Conservation (phyloP, 2,329 filamentous ascomycete species). For the Fusarium pseudocircinatum region DNA sequence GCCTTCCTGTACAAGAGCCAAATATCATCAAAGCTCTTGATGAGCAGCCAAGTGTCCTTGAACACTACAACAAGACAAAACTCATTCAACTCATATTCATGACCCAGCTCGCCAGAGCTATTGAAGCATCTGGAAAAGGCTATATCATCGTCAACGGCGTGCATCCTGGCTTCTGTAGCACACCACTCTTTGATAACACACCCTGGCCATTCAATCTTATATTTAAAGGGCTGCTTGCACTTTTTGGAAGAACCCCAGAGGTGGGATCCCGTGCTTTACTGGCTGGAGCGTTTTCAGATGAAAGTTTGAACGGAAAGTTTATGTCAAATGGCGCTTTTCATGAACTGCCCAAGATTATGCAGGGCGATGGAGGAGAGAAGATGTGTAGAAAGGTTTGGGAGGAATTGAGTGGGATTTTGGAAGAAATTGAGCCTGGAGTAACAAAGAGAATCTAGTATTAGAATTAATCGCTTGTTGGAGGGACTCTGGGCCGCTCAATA, state of each 20-base stretch:
- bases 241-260: slow-evolving; percentile 51
- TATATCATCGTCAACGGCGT: slow-evolving; percentile 52
- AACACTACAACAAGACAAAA: slow-evolving; percentile 47
- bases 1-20: slow-evolving; percentile 47
- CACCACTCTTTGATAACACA: slow-evolving; percentile 50
- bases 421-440: slow-evolving; percentile 54
- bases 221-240: slow-evolving; percentile 10
- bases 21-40: slow-evolving; percentile 49
- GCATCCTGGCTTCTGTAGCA: slow-evolving; percentile 54
- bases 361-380: slow-evolving; percentile 49
- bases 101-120: slow-evolving; percentile 47
- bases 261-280: slow-evolving; percentile 53
- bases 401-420: slow-evolving; percentile 55
- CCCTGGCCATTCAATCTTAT: slow-evolving; percentile 44
- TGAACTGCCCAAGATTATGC: slow-evolving; percentile 37
- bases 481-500: background rate
- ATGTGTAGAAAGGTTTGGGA: slow-evolving; percentile 52
- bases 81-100: slow-evolving; percentile 45
- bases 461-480: background rate
- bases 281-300: slow-evolving; percentile 49
- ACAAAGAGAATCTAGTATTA: slow-evolving; percentile 44
- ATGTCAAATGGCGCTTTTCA: slow-evolving; percentile 48
- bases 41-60: slow-evolving; percentile 20
- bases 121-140: slow-evolving; percentile 45
- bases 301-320: slow-evolving; percentile 54